Percentiles rank a stretch among this genome's conserved stretches.
Conservation (phyloP, 1,284 basidiomycete species). For the Naganishia sp. region DNA sequence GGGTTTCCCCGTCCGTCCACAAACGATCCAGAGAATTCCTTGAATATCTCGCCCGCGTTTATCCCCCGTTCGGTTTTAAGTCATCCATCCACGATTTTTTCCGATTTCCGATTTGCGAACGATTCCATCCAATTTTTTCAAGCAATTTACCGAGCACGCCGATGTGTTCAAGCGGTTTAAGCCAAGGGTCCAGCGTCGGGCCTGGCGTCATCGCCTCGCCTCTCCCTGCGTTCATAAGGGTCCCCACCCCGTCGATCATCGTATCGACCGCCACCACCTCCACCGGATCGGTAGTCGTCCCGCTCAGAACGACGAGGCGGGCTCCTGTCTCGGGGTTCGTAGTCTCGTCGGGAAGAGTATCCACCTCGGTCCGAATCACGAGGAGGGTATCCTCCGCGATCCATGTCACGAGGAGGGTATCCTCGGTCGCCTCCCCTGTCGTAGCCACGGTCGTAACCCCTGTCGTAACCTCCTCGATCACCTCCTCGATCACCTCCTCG, state of each 20-base stretch:
- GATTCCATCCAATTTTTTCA: no score
- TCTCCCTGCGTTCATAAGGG: conserved; percentile 13
- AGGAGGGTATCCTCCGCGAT: conserved; percentile 30
- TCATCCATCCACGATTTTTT: no score
- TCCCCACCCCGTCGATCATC: conserved; percentile 22
- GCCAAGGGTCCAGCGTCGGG: conserved; percentile 3
- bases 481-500: conserved; percentile 28
- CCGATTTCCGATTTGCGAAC: no score
- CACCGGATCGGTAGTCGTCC: conserved; percentile 31
- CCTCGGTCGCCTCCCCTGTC: conserved; percentile 37
- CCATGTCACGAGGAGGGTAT: conserved; percentile 30
- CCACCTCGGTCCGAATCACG: conserved; percentile 30
- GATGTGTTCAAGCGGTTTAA: neutral
- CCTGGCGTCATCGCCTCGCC: neutral
- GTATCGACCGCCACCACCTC: conserved; percentile 19
- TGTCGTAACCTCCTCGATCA: conserved; percentile 29
- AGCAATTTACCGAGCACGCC: conserved; percentile 4
- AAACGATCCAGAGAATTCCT: neutral
- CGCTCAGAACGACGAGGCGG: conserved; percentile 33
- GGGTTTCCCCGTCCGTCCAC: neutral
- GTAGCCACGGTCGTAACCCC: conserved; percentile 23
- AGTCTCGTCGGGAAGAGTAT: conserved; percentile 28
- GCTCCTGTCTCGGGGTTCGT: conserved; percentile 33
- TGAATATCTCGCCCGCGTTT: neutral
- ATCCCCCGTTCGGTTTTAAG: no score